Conservation (phyloP, 768 basidiomycete genomes). For the Fistulinella prunicolor region DNA sequence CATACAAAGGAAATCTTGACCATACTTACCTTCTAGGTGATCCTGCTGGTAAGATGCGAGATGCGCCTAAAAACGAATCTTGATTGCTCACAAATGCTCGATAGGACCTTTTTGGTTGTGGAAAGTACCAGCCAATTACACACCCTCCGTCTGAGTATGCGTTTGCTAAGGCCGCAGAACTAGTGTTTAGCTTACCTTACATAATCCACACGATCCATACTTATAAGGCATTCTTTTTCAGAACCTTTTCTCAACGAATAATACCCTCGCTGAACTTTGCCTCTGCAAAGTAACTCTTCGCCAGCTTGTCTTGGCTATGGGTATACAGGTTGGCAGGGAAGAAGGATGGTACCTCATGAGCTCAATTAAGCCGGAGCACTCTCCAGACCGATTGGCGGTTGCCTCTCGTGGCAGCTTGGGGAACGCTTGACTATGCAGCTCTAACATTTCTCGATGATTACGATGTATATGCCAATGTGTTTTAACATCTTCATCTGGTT, state of each 20-base stretch:
- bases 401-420: conserved; percentile 40
- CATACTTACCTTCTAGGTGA: conserved; percentile 42
- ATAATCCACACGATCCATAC: too few relatives aligned
- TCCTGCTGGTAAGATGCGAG: conserved; percentile 52
- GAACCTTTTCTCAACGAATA: too few relatives aligned
- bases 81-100: neutral
- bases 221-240: too few relatives aligned
- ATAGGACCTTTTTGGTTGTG: conserved; percentile 74
- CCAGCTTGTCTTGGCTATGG: conserved; percentile 43
- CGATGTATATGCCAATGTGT: neutral
- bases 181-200: too few relatives aligned
- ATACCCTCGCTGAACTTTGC: conserved; percentile 31
- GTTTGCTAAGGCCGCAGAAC: too few relatives aligned
- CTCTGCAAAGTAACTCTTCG: conserved; percentile 53
- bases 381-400: conserved; percentile 41
- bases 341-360: conserved; percentile 38
- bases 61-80: neutral
- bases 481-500: too few relatives aligned
- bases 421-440: conserved; percentile 75
- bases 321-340: conserved; percentile 50
- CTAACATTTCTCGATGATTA: conserved; percentile 41
- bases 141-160: conserved; percentile 36
- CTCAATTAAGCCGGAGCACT: conserved; percentile 83
- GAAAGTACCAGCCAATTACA: conserved; percentile 47
- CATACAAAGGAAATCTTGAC: neutral